phyloP scores from a whole-genome alignment of 2,329 filamentous ascomycete species.

The Zymoseptoria pseudotritici region DNA sequence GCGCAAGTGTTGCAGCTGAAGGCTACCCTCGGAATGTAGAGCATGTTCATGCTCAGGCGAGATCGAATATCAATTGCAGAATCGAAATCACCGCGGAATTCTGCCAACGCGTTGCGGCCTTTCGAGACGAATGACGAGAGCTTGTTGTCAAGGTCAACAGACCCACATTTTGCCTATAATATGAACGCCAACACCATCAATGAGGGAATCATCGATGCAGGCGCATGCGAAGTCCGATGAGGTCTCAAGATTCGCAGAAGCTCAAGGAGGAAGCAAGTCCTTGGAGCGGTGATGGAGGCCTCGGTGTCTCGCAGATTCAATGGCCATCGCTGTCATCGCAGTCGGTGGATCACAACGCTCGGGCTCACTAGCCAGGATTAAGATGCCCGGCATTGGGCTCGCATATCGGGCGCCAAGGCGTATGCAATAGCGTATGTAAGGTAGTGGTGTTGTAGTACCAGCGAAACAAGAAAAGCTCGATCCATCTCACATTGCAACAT shows the following conservation, averaged over 20 bases:
- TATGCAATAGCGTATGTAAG: not conserved
- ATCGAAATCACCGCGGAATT: not conserved
- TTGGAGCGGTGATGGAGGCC: not conserved
- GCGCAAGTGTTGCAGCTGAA: conserved; percentile 73
- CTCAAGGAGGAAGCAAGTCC: not conserved
- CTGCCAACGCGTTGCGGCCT: not conserved
- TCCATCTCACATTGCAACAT: not conserved
- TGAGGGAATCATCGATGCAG: not conserved
- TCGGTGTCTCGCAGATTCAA: not conserved
- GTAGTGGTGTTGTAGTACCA: not conserved
- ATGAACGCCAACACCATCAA: not conserved
- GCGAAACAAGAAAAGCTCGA: not conserved
- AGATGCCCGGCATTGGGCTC: not conserved
- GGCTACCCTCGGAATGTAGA: conserved; percentile 23
- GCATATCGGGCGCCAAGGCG: not conserved
- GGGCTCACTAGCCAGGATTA: not conserved
- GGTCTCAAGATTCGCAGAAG: not conserved
- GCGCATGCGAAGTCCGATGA: too few species aligned
- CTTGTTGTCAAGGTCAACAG: not conserved
- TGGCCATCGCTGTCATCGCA: not conserved
- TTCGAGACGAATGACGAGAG: not conserved
- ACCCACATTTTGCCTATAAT: not conserved
- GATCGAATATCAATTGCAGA: not conserved
- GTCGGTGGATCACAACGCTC: not conserved
- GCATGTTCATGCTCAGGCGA: not conserved